phyloP scores from a whole-genome alignment of 2,329 filamentous ascomycete genomes.

The Penicillium sp. region DNA sequence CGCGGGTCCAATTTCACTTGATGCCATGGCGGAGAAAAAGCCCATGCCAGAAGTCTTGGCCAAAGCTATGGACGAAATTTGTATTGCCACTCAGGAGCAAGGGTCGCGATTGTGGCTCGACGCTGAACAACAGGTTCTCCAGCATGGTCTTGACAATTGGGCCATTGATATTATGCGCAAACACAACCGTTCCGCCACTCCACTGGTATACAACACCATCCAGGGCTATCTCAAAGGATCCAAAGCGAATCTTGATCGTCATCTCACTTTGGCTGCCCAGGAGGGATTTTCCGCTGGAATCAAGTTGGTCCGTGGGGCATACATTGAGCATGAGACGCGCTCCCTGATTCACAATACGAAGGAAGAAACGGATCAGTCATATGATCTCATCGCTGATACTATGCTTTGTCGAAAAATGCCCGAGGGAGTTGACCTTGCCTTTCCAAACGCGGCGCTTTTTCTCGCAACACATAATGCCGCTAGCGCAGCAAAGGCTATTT shows the following conservation, averaged over 20 bases:
- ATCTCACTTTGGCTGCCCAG: constrained; percentile 41
- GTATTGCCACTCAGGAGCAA: constrained; percentile 36
- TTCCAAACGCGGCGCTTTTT: constrained; percentile 49
- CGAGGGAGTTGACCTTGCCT: constrained; percentile 28
- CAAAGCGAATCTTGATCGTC: constrained; percentile 41
- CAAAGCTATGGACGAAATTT: constrained; percentile 45
- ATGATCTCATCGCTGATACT: constrained; percentile 55
- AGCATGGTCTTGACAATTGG: constrained; percentile 51
- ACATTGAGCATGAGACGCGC: constrained; percentile 47
- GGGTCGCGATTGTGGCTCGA: constrained; percentile 51
- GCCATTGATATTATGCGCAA: constrained; percentile 52
- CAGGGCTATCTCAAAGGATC: constrained; percentile 53
- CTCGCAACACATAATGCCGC: constrained; percentile 58
- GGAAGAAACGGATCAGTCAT: constrained; percentile 46
- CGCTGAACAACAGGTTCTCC: constrained; percentile 52
- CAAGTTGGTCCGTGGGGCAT: constrained; percentile 53
- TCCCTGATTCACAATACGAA: constrained; percentile 44
- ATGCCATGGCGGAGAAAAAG: constrained; percentile 19
- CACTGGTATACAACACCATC: constrained; percentile 49
- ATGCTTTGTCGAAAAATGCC: constrained; percentile 50
- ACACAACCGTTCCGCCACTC: constrained; percentile 40
- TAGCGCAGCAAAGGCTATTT: constrained; percentile 51
- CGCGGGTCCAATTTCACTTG: constrained; percentile 24
- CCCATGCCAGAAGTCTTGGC: constrained; percentile 21
- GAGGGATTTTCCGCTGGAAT: constrained; percentile 49